Evolutionary conservation across 768 basidiomycete genomes (phyloP), one percentile per base, ranked within the genome.

Genomic region (Hypholoma fasciculare): DNA sequence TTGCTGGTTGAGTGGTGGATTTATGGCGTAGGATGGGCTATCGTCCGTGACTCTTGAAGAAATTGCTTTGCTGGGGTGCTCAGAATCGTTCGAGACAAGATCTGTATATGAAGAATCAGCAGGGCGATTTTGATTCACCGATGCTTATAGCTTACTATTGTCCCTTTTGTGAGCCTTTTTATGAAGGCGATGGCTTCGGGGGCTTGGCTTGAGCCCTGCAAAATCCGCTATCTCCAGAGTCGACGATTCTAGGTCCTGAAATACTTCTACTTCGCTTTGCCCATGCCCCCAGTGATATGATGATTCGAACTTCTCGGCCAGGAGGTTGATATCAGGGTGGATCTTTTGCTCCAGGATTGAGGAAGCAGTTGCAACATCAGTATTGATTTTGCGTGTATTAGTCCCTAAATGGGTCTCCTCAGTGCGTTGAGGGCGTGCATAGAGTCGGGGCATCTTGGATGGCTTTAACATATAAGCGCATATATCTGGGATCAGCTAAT

Each of bases 251-350:
- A 53, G 30, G 12, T 43, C 52, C 52, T 19, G 34, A 20, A 49
- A 16, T 36, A 52, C 44, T 23, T 38, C 52, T 34, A 23, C 37
- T 48, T 53, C 52, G 26, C 49, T 48, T 19, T 34, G 16, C 46
- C 38, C 42, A 42, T 37, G 13, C 40, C 40, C 3, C 4, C 11
- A 6, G 16, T 42, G 40, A 17, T 16, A 48, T 26, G 63, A 36
- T n/a, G 62, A 53, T 38, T 49, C 49, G 1, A 52, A 40, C 34
- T 70, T 64, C n/a, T 71, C 65, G 39, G 69, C 58, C 20, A 74
- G 63, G 34, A 70, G 68, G 57, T 73, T 68, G 26, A 77, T 64
- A 56, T 79, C 66, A 50, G 76, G 72, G 49, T 76, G 77, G 40
- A 79, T 78, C 62, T 70, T 76, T 27, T 67, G 70, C 36, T 69